A percentile compares a stretch with the other conserved stretches of the same genome.
Conservation (phyloP, 306 rosid genomes). For the Carpinus fangiana region DNA sequence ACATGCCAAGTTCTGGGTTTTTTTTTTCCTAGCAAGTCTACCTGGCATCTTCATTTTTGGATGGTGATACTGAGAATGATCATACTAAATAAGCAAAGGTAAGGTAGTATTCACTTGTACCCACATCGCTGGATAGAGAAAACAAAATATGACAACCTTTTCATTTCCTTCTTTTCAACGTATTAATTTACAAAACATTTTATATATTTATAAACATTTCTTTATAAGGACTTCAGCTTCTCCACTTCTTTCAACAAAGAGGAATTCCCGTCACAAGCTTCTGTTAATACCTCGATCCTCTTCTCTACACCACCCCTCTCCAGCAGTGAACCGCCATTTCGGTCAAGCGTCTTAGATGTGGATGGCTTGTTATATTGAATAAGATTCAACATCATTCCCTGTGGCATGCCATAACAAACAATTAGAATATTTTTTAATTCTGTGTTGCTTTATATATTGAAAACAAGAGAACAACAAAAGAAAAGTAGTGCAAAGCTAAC, state of each 20-base stretch:
- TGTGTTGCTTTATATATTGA: neutral
- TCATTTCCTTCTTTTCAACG: neutral
- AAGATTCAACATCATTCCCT: constrained; percentile 76
- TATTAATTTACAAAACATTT: neutral
- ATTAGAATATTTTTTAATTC: neutral
- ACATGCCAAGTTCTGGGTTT: too few relatives aligned
- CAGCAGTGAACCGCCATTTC: constrained; percentile 20
- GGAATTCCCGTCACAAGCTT: constrained; percentile 81
- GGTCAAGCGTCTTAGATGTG: constrained; percentile 14
- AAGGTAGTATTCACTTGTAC: neutral
- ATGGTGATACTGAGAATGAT: neutral
- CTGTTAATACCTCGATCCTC: constrained; percentile 55
- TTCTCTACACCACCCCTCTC: constrained; percentile 43
- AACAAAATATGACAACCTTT: neutral
- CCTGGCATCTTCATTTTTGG: neutral
- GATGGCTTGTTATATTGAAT: constrained; percentile 44
- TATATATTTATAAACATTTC: neutral
- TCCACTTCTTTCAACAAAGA: constrained; percentile 56
- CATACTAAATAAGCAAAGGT: neutral
- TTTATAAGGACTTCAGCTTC: constrained; percentile 44
- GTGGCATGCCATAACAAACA: constrained; percentile 26
- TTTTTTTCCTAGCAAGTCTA: neutral
- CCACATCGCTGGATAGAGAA: neutral
- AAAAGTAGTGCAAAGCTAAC: neutral
- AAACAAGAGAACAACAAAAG: constrained; percentile 16